Evolutionary conservation across 2,329 filamentous ascomycete genomes (phyloP).

Genomic region (Hyphodiscus sp.): DNA sequence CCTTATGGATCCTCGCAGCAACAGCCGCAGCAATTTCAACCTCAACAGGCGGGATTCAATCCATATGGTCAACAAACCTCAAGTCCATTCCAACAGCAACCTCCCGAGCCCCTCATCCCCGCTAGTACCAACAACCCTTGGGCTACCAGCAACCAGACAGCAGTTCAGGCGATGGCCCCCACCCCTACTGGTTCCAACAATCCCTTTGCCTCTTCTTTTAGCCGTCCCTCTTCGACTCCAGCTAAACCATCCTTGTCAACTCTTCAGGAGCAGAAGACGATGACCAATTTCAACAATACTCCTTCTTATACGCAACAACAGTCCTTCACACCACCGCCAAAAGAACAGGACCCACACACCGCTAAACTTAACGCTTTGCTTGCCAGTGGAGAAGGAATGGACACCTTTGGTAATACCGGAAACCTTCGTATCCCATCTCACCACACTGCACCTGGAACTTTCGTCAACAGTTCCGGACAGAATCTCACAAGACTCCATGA

Average conservation of each 20-base stretch:
- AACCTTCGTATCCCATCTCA: conserved; percentile 92
- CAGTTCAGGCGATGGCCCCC: conserved; percentile 61
- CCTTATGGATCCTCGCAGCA: conserved; percentile 61
- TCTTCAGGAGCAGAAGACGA: conserved; percentile 77
- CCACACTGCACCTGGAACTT: conserved; percentile 91
- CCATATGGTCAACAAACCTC: conserved; percentile 42
- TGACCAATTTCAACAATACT: conserved; percentile 36
- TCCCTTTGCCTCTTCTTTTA: conserved; percentile 77
- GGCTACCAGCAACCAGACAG: conserved; percentile 57
- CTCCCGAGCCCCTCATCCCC: conserved; percentile 56
- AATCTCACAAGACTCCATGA: conserved; percentile 62
- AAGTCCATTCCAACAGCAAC: conserved; percentile 36
- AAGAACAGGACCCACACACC: conserved; percentile 55
- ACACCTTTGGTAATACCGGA: conserved; percentile 97
- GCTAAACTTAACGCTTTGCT: conserved; percentile 82
- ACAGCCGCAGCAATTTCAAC: conserved; percentile 46
- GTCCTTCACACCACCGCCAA: conserved; percentile 40
- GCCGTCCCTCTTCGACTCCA: conserved; percentile 46
- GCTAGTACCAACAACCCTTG: conserved; percentile 93
- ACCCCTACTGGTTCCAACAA: conserved; percentile 96
- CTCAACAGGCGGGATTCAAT: conserved; percentile 45
- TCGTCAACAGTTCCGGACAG: conserved; percentile 89
- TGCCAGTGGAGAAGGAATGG: conserved; percentile 82
- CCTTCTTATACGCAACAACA: conserved; percentile 44
- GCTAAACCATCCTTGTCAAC: conserved; percentile 66